These are phyloP conservation scores for Calvatia gigantea DNA, from an alignment of 768 basidiomycete species.

Conservation along the genomic window DNA sequence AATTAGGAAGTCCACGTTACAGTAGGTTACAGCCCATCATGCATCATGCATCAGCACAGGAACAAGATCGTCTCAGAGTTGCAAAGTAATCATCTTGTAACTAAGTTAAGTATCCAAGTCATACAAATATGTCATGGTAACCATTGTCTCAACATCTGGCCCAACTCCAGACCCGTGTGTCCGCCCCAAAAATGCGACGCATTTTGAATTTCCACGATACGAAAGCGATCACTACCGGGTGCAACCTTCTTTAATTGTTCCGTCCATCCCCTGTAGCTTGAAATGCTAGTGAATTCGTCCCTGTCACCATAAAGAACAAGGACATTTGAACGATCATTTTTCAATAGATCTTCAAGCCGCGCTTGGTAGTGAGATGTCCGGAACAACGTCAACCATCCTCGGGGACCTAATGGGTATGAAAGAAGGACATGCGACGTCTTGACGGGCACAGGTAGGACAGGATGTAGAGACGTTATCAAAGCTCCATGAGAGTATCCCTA, in stretches of 20 bases:
- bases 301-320: conserved; percentile 63
- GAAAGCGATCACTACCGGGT: conserved; percentile 17
- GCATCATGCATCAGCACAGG: neutral
- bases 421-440: conserved; percentile 64
- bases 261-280: conserved; percentile 56
- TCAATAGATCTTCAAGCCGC: conserved; percentile 48
- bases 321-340: conserved; percentile 43
- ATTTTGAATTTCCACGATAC: conserved; percentile 38
- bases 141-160: conserved; percentile 28
- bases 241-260: conserved; percentile 29
- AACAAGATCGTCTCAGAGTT: neutral
- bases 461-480: conserved; percentile 65
- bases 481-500: conserved; percentile 85
- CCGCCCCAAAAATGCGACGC: conserved; percentile 71
- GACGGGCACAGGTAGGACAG: conserved; percentile 44
- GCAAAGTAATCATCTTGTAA: neutral
- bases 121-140: conserved; percentile 25
- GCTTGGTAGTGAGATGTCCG: conserved; percentile 48
- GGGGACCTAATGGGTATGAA: conserved; percentile 73
- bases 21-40: neutral
- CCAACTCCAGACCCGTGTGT: conserved; percentile 23
- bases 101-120: conserved; percentile 6
- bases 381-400: conserved; percentile 70
- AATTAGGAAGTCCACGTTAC: conserved; percentile 6
- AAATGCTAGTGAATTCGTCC: conserved; percentile 66